Evolutionary conservation across 2,329 filamentous ascomycete species (phyloP).

Genomic region (Neonectria punicea): DNA sequence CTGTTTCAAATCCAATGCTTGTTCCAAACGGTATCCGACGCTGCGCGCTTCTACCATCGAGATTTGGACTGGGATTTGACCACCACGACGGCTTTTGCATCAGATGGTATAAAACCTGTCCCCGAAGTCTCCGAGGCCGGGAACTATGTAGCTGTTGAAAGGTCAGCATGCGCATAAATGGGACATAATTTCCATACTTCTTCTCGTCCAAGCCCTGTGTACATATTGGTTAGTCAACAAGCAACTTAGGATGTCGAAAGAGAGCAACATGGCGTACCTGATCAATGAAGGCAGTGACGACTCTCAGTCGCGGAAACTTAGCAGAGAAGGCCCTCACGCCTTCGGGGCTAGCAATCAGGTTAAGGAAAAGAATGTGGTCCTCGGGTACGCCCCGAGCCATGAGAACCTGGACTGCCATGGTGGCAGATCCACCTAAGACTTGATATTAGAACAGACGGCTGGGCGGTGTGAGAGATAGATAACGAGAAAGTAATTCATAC

Average conservation of each 20-base stretch:
- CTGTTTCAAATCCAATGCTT: constrained; percentile 36
- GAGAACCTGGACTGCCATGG: constrained; percentile 95
- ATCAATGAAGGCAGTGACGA: constrained; percentile 96
- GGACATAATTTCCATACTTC: constrained; percentile 70
- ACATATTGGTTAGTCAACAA: constrained; percentile 31
- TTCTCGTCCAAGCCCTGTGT: constrained; percentile 88
- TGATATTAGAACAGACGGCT: constrained; percentile 19
- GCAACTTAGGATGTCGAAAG: constrained; percentile 16
- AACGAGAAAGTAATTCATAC: constrained; percentile 57
- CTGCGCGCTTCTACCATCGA: constrained; percentile 21
- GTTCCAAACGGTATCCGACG: constrained; percentile 29
- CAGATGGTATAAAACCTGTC: constrained; percentile 95
- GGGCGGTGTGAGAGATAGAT: neutral
- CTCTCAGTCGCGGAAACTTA: constrained; percentile 87
- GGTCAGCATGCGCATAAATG: constrained; percentile 48
- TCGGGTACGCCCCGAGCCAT: constrained; percentile 92
- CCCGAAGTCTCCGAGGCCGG: constrained; percentile 93
- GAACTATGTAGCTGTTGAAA: constrained; percentile 84
- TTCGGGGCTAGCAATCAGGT: constrained; percentile 96
- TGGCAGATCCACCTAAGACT: constrained; percentile 83
- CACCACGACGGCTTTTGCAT: constrained; percentile 31
- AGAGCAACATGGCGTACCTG: constrained; percentile 58
- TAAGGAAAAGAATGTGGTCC: constrained; percentile 94
- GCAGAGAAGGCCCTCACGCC: constrained; percentile 90
- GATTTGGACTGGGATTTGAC: constrained; percentile 27